Evolutionary conservation across 768 basidiomycete genomes (phyloP), one percentile per base, ranked within the genome.

Genomic region (Sarcomyxa edulis): DNA sequence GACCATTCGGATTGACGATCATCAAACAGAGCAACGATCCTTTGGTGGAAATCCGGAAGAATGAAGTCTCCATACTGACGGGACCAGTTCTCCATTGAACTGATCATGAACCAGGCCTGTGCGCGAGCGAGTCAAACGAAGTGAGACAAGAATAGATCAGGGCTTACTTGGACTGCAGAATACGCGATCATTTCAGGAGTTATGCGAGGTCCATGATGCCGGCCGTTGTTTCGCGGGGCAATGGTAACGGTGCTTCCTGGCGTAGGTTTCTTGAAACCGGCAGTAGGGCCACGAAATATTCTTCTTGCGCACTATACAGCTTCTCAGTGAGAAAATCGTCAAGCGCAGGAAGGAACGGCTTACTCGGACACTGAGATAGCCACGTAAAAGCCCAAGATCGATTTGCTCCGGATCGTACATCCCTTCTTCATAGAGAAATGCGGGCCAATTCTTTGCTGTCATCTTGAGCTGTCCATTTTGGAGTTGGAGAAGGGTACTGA

Each of bases 181-280:
- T 62, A 62, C 12, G 56, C 60, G 34, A 62, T 55, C 5, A 51
- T 48, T 6, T 55, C 42, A 1, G 54, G 46, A 1, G 53, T 59
- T 5, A 58, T 53, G 12, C 41, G 40, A 7, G 37, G n/a, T n/a
- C n/a, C 33, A 0, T 36, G 8, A 3, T 48, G 19, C 5, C 52
- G 35, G 16, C 44, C 40, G 5, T 31, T 29, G 6, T 37, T 43
- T 6, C n/a, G n/a, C n/a, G 10, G n/a, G n/a, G n/a, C n/a, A n/a
- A n/a, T n/a, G n/a, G n/a, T n/a, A n/a, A n/a, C n/a, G n/a, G n/a
- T n/a, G n/a, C n/a, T n/a, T n/a, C n/a, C n/a, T n/a, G 10, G 8
- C 32, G 14, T 35, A 16, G 26, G 26, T 16, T 40, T 40, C n/a
- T n/a, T n/a, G n/a, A 11, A 29, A 20, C 1, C 33, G 6, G 9